phyloP scores from a whole-genome alignment of 306 rosid genomes.

The Arachis stenosperma region DNA sequence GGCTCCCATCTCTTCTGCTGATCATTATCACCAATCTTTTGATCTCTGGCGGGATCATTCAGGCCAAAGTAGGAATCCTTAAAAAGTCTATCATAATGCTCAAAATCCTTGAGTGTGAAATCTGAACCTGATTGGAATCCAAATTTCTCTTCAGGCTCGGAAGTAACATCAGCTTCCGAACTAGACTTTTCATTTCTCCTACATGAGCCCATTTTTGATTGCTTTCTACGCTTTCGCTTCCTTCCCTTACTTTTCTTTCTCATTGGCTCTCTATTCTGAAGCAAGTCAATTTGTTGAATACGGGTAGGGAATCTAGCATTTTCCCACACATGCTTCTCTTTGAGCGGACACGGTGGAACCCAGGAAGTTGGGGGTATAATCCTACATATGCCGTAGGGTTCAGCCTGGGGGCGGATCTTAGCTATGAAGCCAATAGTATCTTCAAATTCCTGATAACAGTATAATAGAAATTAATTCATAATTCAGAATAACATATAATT shows the following conservation, averaged over 20 bases:
- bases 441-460: conserved; percentile 71
- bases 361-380: conserved; percentile 89
- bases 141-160: conserved; percentile 66
- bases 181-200: conserved; percentile 45
- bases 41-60: conserved; percentile 45
- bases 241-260: conserved; percentile 72
- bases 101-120: conserved; percentile 69
- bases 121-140: conserved; percentile 89
- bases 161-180: conserved; percentile 57
- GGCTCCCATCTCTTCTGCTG: conserved; percentile 50
- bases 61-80: conserved; percentile 67
- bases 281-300: conserved; percentile 83
- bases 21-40: conserved; percentile 37
- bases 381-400: conserved; percentile 81
- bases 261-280: conserved; percentile 92
- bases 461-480: conserved; percentile 5
- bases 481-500: conserved; percentile 12
- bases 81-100: conserved; percentile 56
- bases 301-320: conserved; percentile 78
- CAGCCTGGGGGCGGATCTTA: conserved; percentile 75
- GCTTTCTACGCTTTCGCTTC: conserved; percentile 70
- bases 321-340: conserved; percentile 75
- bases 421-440: conserved; percentile 86
- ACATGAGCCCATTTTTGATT: conserved; percentile 52
- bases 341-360: conserved; percentile 82